A percentile compares a stretch with the other conserved stretches of the same genome.
Conservation (phyloP, 2,329 filamentous ascomycete genomes). For the Fusarium sacchari region DNA sequence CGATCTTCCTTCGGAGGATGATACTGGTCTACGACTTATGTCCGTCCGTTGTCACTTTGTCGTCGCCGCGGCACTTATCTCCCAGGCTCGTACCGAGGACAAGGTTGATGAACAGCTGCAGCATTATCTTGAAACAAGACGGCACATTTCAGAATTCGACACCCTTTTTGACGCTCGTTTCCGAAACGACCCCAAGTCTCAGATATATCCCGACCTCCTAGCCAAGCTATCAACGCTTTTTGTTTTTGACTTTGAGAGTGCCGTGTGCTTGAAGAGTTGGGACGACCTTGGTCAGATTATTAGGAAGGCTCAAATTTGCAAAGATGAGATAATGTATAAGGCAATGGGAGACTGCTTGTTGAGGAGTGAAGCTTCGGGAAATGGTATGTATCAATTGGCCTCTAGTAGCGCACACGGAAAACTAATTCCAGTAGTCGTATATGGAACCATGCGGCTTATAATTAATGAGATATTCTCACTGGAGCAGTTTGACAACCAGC, state of each 20-base stretch:
- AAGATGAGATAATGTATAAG: slow-evolving; percentile 62
- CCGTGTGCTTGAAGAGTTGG: slow-evolving; percentile 73
- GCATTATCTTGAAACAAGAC: slow-evolving; percentile 69
- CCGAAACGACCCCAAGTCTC: slow-evolving; percentile 50
- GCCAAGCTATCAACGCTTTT: slow-evolving; percentile 73
- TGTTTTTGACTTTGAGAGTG: slow-evolving; percentile 83
- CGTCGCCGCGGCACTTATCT: slow-evolving; percentile 60
- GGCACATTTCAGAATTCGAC: slow-evolving; percentile 70
- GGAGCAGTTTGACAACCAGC: slow-evolving; percentile 64
- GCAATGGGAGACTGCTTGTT: slow-evolving; percentile 74
- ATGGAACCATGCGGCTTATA: slow-evolving; percentile 69
- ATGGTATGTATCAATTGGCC: slow-evolving; percentile 53
- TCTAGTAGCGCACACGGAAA: not conserved
- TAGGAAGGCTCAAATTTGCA: slow-evolving; percentile 57
- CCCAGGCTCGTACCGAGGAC: slow-evolving; percentile 63
- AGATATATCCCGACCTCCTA: slow-evolving; percentile 63
- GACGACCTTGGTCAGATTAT: slow-evolving; percentile 71
- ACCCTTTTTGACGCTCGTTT: slow-evolving; percentile 63
- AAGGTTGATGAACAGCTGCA: slow-evolving; percentile 63
- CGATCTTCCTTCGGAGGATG: slow-evolving; percentile 54
- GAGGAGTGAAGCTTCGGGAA: slow-evolving; percentile 60
- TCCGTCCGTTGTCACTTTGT: slow-evolving; percentile 78
- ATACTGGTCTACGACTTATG: slow-evolving; percentile 65
- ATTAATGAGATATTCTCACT: slow-evolving; percentile 74
- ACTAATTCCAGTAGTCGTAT: slow-evolving; percentile 54